Evolutionary conservation across 805 yeast species (phyloP), one percentile per base, ranked within the genome.

Genomic region (Teunomyces barrocoloradensis): DNA sequence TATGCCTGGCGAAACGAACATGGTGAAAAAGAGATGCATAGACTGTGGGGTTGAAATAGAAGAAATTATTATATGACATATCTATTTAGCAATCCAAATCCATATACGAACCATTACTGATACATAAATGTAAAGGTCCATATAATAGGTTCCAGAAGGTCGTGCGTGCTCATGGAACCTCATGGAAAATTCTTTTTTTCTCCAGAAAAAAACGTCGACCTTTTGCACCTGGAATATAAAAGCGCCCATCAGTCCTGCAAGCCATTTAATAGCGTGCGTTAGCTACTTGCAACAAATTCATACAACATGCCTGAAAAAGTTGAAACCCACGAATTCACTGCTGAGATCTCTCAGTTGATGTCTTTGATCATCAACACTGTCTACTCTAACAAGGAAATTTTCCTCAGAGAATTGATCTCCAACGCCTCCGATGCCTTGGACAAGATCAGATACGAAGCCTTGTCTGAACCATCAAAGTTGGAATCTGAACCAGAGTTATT

Each of bases 261-360:
- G 27, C 28, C 30, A 20, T 17, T 34, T 18, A 5, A n/a, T 37
- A 37, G 17, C 40, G 40, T 21, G 25, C 25, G 40, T 37, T n/a
- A 37, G 34, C 34, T 32, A 32, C 34, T n/a, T 21, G 23, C 40
- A 12, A 37, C 40, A 37, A 23, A 21, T n/a, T 37, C 40, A 37
- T 7, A 37, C 40, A 37, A 37, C 17, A 37, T 37, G 40, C 40
- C 40, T 20, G 40, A 37, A 37, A 73, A 73, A 62, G 70, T 82
- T 67, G 95, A 87, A 80, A 85, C 95, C 50, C 89, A 82, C 71
- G 98, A 92, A 81, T 94, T 94, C 78, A 97, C 95, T 77, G 99
- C 99, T 83, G 99, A 94, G 90, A 94, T 94, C 77, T 89, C 98
- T 86, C 99, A 94, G 96, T 82, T 94, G 84, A 87, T 94, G 98